Evolutionary conservation across 306 rosid species (phyloP).

Genomic region (Dalbergia cultrata): DNA sequence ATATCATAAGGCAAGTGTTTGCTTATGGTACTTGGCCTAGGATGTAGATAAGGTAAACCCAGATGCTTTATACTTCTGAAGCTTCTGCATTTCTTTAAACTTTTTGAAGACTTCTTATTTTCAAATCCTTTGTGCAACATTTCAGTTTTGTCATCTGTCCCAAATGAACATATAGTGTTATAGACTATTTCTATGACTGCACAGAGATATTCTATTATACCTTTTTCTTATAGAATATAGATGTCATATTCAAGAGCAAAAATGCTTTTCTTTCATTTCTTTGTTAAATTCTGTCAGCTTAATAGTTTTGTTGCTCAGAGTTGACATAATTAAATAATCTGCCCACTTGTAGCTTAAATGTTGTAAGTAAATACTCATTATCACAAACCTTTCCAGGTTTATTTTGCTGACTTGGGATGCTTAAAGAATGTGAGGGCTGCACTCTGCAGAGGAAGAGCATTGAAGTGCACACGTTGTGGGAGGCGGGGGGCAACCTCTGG

Average conservation of each 20-base stretch:
- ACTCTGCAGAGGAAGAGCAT: conserved; percentile 92
- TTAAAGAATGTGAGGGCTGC: conserved; percentile 97
- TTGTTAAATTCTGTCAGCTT: conserved; percentile 9
- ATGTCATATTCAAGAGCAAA: not conserved
- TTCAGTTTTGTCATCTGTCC: conserved; percentile 22
- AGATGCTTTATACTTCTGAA: conserved; percentile 29
- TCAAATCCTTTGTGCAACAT: conserved; percentile 22
- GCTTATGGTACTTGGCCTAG: conserved; percentile 16
- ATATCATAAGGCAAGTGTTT: not conserved
- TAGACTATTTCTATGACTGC: not conserved
- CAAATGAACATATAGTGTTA: conserved; percentile 4
- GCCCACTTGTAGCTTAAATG: conserved; percentile 24
- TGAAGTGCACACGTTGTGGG: conserved; percentile 97
- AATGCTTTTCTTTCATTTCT: not conserved
- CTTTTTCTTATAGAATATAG: no score
- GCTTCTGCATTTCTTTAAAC: conserved; percentile 2
- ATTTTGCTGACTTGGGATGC: conserved; percentile 98
- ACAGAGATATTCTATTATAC: not conserved
- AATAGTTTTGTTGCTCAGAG: conserved; percentile 16
- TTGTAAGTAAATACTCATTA: conserved; percentile 25
- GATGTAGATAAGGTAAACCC: conserved; percentile 1
- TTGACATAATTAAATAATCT: not conserved
- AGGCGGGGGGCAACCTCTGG: conserved; percentile 97
- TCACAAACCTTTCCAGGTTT: conserved; percentile 76
- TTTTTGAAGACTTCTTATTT: not conserved